Conservation (phyloP, 768 basidiomycete genomes). For the Lactarius deliciosus region DNA sequence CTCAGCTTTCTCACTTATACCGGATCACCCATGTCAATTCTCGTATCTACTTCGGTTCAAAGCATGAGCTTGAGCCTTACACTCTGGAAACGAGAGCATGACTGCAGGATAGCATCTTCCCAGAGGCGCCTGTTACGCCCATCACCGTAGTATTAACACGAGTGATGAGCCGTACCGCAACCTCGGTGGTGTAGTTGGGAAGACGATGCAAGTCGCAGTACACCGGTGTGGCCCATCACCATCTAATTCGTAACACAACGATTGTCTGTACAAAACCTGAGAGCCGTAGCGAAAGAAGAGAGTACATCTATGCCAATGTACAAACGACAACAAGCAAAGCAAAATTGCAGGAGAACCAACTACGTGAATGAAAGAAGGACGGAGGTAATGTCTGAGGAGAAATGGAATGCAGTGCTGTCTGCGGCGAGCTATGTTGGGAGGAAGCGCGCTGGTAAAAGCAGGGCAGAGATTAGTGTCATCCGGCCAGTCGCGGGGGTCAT, state of each 20-base stretch:
- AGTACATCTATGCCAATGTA: background rate
- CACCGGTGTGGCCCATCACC: background rate
- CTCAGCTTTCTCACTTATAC: no score
- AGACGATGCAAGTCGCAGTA: background rate
- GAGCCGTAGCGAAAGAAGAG: background rate
- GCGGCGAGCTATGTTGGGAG: constrained; percentile 12
- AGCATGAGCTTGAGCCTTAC: no score
- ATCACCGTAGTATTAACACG: no score
- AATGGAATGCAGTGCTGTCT: background rate
- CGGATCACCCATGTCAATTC: no score
- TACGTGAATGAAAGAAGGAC: background rate
- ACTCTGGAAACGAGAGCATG: no score
- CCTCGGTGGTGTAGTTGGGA: background rate
- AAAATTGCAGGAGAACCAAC: background rate
- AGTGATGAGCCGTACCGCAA: background rate
- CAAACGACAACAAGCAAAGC: background rate
- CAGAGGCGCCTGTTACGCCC: no score
- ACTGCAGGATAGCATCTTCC: no score
- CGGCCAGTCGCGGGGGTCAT: background rate
- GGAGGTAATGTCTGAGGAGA: background rate
- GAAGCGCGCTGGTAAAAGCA: constrained; percentile 7
- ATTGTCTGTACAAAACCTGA: background rate
- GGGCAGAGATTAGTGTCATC: background rate
- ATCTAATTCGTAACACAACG: background rate
- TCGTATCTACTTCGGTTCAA: no score